phyloP scores from a whole-genome alignment of 2,329 filamentous ascomycete genomes.

The Chaetomiaceae sp. region DNA sequence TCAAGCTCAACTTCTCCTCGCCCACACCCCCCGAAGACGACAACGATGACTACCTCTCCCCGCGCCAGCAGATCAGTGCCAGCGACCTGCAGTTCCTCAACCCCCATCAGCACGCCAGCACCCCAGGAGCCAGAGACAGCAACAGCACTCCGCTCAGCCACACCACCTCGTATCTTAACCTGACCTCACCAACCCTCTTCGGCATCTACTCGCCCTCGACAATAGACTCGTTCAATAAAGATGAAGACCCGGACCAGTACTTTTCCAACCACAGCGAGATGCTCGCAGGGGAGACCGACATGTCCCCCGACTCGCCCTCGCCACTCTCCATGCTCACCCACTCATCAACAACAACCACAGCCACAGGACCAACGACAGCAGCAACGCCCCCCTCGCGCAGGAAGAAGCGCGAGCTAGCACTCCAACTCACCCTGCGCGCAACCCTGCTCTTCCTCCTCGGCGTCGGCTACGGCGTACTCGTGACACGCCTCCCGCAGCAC shows the following conservation, averaged over 20 bases:
- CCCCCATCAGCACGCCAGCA: conserved; percentile 26
- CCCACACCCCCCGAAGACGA: conserved; percentile 41
- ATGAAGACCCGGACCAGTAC: conserved; percentile 3
- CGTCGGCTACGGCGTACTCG: conserved; percentile 74
- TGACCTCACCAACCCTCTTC: conserved; percentile 83
- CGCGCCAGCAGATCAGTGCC: conserved; percentile 37
- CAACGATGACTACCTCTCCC: conserved; percentile 32
- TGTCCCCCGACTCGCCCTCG: conserved; percentile 49
- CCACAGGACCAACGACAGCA: conserved; percentile 18
- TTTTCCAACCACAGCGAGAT: not conserved
- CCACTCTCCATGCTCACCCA: conserved; percentile 43
- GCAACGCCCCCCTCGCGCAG: conserved; percentile 25
- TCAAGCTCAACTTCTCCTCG: conserved; percentile 52
- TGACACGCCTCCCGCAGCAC: conserved; percentile 72
- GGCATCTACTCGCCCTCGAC: conserved; percentile 73
- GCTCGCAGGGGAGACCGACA: conserved; percentile 43
- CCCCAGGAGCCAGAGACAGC: conserved; percentile 28
- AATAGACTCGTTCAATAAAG: not conserved
- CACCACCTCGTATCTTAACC: conserved; percentile 74
- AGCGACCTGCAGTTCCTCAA: conserved; percentile 41
- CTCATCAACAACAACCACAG: conserved; percentile 9
- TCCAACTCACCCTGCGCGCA: conserved; percentile 54
- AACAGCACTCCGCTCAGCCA: conserved; percentile 53
- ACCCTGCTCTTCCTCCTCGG: conserved; percentile 72
- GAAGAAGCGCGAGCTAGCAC: conserved; percentile 29